Evolutionary conservation across 2,329 filamentous ascomycete species (phyloP), one percentile per base, ranked within the genome.

Genomic region (Dactylellina leptospora): DNA sequence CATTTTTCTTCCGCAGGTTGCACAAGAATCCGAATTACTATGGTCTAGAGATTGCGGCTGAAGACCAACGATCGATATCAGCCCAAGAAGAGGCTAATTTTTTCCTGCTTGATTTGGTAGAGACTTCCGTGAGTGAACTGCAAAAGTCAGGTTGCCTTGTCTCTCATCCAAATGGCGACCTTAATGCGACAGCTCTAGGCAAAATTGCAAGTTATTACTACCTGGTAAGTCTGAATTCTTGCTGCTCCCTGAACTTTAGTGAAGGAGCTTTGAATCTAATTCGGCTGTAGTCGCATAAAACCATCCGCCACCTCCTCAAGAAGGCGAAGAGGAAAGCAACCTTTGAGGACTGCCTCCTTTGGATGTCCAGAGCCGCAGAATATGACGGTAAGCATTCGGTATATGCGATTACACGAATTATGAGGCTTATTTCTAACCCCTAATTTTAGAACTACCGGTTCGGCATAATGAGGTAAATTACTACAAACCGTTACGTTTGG

Each of bases 191-290:
- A 0, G 89, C 93, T 0, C 85, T 97, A 4, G 95, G 95, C 77
- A 97, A 96, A 82, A 97, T 99, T 78, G 97, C 97, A 92, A 96
- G 91, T 79, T 99, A 97, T 84, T 99, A 99, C 84, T 99, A 99
- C 78, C 88, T 95, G n/a, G 75, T 75, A 22, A 44, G 74, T 66
- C 2, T n/a, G n/a, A n/a, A 10, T 28, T 27, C 6, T 44, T 10
- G 33, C 20, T 20, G 27, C 44, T 33, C 33, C 16, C 20, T 10
- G 33, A 36, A n/a, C n/a, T n/a, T n/a, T n/a, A n/a, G n/a, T n/a
- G n/a, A n/a, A n/a, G n/a, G n/a, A n/a, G n/a, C n/a, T n/a, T n/a
- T n/a, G n/a, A n/a, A n/a, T n/a, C n/a, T n/a, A n/a, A n/a, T n/a
- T n/a, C n/a, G 22, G 27, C 22, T 8, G 22, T 51, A 76, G 50